Percentiles rank a stretch among this genome's conserved stretches.
Evolutionary conservation across 108 stramenopile species (phyloP).

Genomic region (Craspedostauros australis): DNA sequence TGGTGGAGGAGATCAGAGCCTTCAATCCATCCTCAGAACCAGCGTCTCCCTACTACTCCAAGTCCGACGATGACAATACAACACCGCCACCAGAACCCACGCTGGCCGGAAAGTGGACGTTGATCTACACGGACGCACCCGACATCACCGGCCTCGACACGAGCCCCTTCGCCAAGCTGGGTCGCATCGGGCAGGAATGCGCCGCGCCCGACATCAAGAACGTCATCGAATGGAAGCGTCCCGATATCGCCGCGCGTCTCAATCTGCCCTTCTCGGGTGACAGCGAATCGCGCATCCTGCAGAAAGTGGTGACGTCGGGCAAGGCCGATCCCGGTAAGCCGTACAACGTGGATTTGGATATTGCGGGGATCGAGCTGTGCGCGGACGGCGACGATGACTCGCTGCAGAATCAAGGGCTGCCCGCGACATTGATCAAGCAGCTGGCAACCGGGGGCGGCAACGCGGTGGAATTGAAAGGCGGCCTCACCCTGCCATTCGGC

Average conservation of each 20-base stretch:
- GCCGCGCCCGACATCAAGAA: constrained; percentile 65
- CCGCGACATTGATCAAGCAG: background rate
- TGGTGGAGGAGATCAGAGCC: constrained; percentile 37
- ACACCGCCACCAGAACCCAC: constrained; percentile 1
- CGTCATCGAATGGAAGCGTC: constrained; percentile 74
- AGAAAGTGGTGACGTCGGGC: constrained; percentile 64
- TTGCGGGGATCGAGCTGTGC: constrained; percentile 56
- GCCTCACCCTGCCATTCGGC: constrained; percentile 63
- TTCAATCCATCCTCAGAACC: constrained; percentile 50
- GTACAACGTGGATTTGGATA: constrained; percentile 40
- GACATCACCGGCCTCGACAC: constrained; percentile 71
- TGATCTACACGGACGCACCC: constrained; percentile 81
- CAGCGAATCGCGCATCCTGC: constrained; percentile 54
- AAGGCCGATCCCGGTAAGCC: constrained; percentile 40
- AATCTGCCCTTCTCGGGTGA: constrained; percentile 45
- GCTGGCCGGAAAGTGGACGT: constrained; percentile 70
- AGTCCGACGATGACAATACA: background rate
- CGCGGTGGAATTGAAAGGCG: constrained; percentile 58
- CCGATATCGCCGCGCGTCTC: constrained; percentile 53
- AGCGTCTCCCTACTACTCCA: constrained; percentile 48
- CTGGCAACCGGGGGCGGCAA: constrained; percentile 28
- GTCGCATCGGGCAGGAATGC: constrained; percentile 78
- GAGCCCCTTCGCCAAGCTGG: constrained; percentile 51
- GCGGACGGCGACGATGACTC: constrained; percentile 7
- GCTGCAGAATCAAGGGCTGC: background rate